Evolutionary conservation across 805 yeast species (phyloP).

Genomic region (Lachancea waltii): DNA sequence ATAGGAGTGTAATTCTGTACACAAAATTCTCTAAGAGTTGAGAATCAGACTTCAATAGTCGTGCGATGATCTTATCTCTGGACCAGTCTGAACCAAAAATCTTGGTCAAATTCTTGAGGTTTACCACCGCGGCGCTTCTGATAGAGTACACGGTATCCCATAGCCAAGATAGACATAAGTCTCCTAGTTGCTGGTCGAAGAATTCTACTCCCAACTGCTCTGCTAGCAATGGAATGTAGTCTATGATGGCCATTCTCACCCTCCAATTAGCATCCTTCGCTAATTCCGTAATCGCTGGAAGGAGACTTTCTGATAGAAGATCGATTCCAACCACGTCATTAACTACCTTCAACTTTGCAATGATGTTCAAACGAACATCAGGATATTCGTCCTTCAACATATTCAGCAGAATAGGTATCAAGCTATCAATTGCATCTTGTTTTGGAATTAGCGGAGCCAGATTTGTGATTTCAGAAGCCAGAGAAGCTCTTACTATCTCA

Average conservation of each 20-base stretch:
- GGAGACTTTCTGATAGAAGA: constrained; percentile 71
- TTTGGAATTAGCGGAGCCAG: constrained; percentile 81
- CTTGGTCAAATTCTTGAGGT: constrained; percentile 69
- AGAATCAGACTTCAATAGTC: constrained; percentile 49
- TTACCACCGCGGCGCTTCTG: constrained; percentile 90
- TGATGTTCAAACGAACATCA: constrained; percentile 90
- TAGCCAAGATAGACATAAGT: constrained; percentile 92
- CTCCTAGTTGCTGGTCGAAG: constrained; percentile 86
- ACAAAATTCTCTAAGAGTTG: constrained; percentile 58
- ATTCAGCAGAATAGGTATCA: constrained; percentile 80
- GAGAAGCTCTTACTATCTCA: constrained; percentile 87
- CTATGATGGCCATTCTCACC: constrained; percentile 92
- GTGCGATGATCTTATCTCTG: constrained; percentile 68
- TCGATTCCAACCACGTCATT: constrained; percentile 93
- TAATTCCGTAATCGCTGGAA: constrained; percentile 93
- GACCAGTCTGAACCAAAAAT: constrained; percentile 96
- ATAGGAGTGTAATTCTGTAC: constrained; percentile 84
- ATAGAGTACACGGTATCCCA: constrained; percentile 97
- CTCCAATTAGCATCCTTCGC: constrained; percentile 98
- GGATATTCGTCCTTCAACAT: constrained; percentile 97
- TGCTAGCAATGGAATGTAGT: constrained; percentile 90
- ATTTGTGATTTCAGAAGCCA: constrained; percentile 82
- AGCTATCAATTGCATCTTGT: constrained; percentile 71
- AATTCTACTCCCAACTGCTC: constrained; percentile 89
- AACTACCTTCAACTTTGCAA: constrained; percentile 83